A percentile compares a stretch with the other conserved stretches of the same genome.
Conservation (phyloP, 1,284 basidiomycete species). For the Amylostereum areolatum region DNA sequence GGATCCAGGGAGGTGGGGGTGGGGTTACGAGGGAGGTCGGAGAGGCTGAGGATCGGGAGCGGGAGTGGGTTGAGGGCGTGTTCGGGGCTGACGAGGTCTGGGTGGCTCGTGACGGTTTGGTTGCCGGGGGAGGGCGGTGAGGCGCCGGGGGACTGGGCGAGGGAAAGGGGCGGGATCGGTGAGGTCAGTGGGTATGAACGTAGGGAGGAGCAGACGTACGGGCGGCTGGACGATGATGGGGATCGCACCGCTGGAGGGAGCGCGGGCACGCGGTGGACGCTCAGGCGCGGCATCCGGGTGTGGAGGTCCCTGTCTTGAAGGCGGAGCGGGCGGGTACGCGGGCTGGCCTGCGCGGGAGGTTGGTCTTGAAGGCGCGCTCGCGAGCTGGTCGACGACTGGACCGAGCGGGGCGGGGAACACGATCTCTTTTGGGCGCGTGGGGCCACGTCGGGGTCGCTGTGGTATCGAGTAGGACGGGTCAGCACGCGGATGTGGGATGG, state of each 20-base stretch:
- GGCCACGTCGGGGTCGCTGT: conserved; percentile 3
- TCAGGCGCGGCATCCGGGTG: neutral
- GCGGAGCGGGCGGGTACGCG: too few relatives aligned
- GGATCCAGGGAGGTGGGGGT: neutral
- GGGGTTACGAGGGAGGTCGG: conserved; percentile 1
- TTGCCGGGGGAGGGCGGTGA: conserved; percentile 10
- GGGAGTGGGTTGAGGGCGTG: conserved; percentile 7
- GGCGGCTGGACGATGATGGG: conserved; percentile 31
- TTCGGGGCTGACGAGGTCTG: conserved; percentile 13
- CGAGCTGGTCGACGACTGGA: conserved; percentile 7
- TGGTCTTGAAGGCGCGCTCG: neutral
- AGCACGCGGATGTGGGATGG: neutral
- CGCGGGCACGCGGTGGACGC: conserved; percentile 19
- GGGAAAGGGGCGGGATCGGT: neutral
- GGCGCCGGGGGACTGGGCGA: conserved; percentile 7
- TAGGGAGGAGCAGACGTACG: conserved; percentile 12
- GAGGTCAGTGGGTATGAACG: neutral
- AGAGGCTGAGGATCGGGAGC: too few relatives aligned
- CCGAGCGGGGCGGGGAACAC: conserved; percentile 9
- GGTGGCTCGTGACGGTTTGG: conserved; percentile 2
- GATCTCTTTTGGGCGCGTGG: conserved; percentile 8
- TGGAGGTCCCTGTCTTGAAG: too few relatives aligned
- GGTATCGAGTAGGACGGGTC: neutral
- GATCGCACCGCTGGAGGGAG: conserved; percentile 22
- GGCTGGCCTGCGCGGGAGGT: too few relatives aligned